Evolutionary conservation across 306 rosid species (phyloP), one percentile per base, ranked within the genome.

Genomic region (cucumber (Cucumis sativus)): DNA sequence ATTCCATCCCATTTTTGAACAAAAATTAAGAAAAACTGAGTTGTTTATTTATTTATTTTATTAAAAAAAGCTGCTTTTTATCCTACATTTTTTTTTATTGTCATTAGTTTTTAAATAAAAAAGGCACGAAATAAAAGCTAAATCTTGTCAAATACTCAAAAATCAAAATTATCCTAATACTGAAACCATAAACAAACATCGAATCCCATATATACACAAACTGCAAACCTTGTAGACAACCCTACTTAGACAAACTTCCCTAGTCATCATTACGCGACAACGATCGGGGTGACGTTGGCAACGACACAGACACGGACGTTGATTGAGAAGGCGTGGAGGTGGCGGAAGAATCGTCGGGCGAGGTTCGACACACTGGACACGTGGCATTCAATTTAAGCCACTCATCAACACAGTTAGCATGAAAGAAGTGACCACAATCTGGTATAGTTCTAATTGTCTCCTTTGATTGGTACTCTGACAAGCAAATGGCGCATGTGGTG

Each of bases 301-400:
- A 35, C 5, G 85, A 75, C 13, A 58, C 37, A 0, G 87, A 81
- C 0, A 28, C 12, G 0, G 70, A 64, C 71, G 5, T 2, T 1
- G 83, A 35, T 4, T 77, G 63, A 17, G 81, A 66, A 14, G 86
- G 78, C 6, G 86, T 66, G 55, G 82, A 49, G 64, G 20, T 43
- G 0, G 17, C 1, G 13, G 79, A 71, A 6, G 84, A 83, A 3
- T 63, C 78, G 3, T 83, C 80, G 0, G 92, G 93, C 6, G 90
- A 84, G 58, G 83, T 91, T 15, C 97, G 76, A 28, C 98, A 93
- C 0, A 93, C 37, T 3, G 98, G 97, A 25, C 97, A 93, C 0
- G 98, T 81, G 25, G 89, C 87, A 23, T 86, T 91, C 86, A 88
- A 75, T 79, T 78, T 88, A 23, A 91, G 93, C 98, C 97, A 93